Evolutionary conservation across 257 asterid genomes (phyloP).

Genomic region (Marsdenia floribunda): DNA sequence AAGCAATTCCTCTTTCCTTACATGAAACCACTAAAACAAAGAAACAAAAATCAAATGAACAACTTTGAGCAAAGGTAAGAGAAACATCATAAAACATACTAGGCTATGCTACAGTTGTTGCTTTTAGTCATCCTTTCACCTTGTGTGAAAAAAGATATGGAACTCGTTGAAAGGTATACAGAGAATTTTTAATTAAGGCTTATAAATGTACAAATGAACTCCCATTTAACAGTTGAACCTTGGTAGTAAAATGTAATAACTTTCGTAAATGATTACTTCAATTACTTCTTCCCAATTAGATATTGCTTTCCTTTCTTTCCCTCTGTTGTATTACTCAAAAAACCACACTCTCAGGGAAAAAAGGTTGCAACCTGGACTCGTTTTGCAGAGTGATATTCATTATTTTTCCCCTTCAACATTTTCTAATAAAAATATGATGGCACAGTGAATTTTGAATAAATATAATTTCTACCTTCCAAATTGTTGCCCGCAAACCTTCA

Average conservation of each 20-base stretch:
- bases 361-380: no score
- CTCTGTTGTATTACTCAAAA: neutral
- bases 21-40: neutral
- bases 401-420: neutral
- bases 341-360: no score
- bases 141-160: neutral
- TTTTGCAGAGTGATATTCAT: neutral
- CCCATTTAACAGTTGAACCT: neutral
- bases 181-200: neutral
- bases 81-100: neutral
- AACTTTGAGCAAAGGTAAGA: neutral
- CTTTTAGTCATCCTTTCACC: neutral
- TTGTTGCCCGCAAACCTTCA: conserved; percentile 19
- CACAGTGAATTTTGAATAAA: neutral
- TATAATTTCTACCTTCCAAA: conserved; percentile 22
- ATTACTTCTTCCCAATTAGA: neutral
- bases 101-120: neutral
- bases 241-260: neutral
- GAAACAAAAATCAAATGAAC: neutral
- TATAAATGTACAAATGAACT: neutral
- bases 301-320: neutral
- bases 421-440: neutral
- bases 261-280: neutral
- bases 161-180: neutral
- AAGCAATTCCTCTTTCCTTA: neutral